These are phyloP conservation scores for Fusarium nanum DNA, from an alignment of 2,329 filamentous ascomycete species.

Conservation along the genomic window DNA sequence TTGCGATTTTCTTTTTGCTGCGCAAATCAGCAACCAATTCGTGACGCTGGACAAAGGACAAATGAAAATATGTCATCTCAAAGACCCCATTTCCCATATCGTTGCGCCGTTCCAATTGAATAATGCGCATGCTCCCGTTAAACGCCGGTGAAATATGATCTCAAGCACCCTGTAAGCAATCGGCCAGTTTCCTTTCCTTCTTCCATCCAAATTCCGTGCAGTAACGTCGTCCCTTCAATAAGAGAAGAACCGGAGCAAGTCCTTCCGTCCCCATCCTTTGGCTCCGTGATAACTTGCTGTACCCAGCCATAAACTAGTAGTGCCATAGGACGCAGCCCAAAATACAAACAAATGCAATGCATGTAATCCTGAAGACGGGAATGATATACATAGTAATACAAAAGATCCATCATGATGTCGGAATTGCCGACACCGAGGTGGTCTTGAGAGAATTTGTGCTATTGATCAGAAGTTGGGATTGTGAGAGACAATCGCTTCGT, in stretches of 20 bases:
- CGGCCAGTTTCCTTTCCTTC: constrained; percentile 12
- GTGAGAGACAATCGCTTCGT: constrained; percentile 48
- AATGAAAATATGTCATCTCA: constrained; percentile 27
- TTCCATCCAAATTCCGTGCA: constrained; percentile 21
- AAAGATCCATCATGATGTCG: constrained; percentile 12
- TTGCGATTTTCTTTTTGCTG: constrained; percentile 24
- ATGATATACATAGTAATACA: constrained; percentile 44
- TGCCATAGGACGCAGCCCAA: constrained; percentile 15
- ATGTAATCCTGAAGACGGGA: constrained; percentile 33
- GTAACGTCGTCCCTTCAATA: constrained; percentile 18
- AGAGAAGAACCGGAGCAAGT: constrained; percentile 11
- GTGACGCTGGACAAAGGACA: constrained; percentile 38
- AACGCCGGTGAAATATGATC: constrained; percentile 30
- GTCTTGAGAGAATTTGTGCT: constrained; percentile 12
- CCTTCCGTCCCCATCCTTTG: background rate
- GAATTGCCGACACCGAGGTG: background rate
- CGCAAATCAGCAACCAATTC: constrained; percentile 34
- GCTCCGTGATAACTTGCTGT: constrained; percentile 9
- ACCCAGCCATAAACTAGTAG: background rate
- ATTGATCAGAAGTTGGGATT: constrained; percentile 40
- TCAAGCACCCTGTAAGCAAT: constrained; percentile 5
- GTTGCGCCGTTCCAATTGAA: constrained; percentile 36
- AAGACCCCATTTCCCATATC: constrained; percentile 18
- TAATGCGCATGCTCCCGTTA: constrained; percentile 30
- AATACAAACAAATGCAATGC: constrained; percentile 10